Base-by-base conservation (phyloP, 1,139 yeast species). In the Pneumocystis jirovecii region DNA sequence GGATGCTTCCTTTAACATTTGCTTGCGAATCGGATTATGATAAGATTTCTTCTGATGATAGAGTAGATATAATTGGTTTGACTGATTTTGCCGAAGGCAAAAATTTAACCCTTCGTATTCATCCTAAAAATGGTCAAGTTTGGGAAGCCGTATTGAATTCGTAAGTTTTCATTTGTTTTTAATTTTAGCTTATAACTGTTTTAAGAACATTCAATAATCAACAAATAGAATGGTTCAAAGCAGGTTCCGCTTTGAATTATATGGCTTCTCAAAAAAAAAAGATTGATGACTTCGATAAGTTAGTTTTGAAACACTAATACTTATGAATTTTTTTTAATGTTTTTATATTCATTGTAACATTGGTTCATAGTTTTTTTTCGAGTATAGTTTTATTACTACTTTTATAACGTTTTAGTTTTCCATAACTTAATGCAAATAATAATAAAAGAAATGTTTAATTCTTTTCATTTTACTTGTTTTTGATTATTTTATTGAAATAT, bases 201-300 rank as follows among this genome's bases (percentile, higher is more conserved):
- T 25, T 25, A 50, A 50, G 93, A 84, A 93, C 98, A 71, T 93
- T 88, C 84, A 93, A 93, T 83, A 71, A 76, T 70, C 97, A 93
- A 82, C 98, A 93, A 84, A 86, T 93, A 76, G 97, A 89, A 78
- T 93, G 98, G 98, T 93, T 93, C 89, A 91, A 88, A 85, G 84
- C 87, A 75, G 98, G 98, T 83, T 90, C 97, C 74, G 98, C 98
- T 77, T 86, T 93, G 81, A 93, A 93, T 88, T 89, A 87, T 84
- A 91, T 93, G 96, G 91, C 95, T 74, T 80, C 86, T 72, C 66
- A 68, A 65, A 73, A 71, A 67, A 70, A 69, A 68, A 66, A 69
- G 66, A 37, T 31, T 60, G 34, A 19, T 29, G 57, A 40, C 34
- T 39, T 45, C 19, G 25, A 15, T 6, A 61, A 29, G 6, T 60